phyloP scores from a whole-genome alignment of 345 rosid species.

The Punica granatum region DNA sequence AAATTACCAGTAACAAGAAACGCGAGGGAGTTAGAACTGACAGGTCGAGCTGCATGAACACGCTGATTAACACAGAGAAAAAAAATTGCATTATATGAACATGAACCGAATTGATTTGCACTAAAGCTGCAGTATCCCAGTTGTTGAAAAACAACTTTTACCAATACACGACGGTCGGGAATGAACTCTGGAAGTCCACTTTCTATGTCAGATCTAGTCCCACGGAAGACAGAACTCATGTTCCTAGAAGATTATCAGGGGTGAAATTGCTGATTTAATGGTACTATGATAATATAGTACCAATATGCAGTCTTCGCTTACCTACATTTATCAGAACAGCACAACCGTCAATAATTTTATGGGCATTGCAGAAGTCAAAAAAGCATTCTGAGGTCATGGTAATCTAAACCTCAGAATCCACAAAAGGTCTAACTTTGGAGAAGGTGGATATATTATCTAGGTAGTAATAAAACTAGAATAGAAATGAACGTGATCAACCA shows the following conservation, averaged over 20 bases:
- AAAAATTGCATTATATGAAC: background rate
- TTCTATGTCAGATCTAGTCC: conserved; percentile 82
- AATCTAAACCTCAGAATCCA: background rate
- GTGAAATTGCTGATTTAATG: background rate
- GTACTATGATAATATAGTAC: background rate
- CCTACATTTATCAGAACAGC: background rate
- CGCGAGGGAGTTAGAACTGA: conserved; percentile 75
- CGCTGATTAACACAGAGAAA: conserved; percentile 34
- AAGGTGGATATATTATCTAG: too few species aligned
- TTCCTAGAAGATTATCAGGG: conserved; percentile 6
- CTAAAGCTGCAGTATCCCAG: background rate
- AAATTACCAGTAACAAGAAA: conserved; percentile 77
- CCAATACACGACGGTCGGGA: conserved; percentile 49
- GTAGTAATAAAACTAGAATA: too few species aligned
- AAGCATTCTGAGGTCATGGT: background rate
- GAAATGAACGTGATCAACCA: background rate
- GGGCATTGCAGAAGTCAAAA: background rate
- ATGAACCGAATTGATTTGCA: background rate
- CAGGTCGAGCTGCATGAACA: conserved; percentile 72
- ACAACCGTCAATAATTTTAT: background rate
- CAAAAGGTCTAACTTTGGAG: too few species aligned
- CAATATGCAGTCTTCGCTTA: background rate
- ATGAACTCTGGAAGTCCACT: conserved; percentile 55
- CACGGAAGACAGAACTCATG: conserved; percentile 88
- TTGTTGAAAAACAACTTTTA: background rate